Evolutionary conservation across 1,139 yeast genomes (phyloP).

Genomic region (Suhomyces coccinellae): DNA sequence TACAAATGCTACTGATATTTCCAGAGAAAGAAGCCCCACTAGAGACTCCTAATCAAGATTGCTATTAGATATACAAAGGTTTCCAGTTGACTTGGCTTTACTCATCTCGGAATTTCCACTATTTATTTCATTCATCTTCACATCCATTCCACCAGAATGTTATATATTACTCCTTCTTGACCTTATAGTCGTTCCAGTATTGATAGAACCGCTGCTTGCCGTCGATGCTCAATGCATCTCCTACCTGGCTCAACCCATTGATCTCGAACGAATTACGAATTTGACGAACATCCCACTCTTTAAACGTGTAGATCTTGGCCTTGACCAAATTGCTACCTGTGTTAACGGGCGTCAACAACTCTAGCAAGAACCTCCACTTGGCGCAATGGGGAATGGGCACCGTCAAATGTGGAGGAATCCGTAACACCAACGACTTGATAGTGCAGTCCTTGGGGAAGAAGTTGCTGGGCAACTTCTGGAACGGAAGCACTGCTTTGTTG

Average conservation of each 20-base stretch:
- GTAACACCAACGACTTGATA: slow-evolving; percentile 47
- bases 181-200: slow-evolving; percentile 28
- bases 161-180: slow-evolving; percentile 12
- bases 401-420: slow-evolving; percentile 38
- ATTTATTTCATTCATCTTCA: no score
- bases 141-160: background rate
- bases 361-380: slow-evolving; percentile 24
- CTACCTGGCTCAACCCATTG: slow-evolving; percentile 31
- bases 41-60: background rate
- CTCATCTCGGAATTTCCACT: no score
- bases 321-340: slow-evolving; percentile 21
- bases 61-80: no score
- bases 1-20: background rate
- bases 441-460: slow-evolving; percentile 18
- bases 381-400: slow-evolving; percentile 34
- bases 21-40: background rate
- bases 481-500: slow-evolving; percentile 59
- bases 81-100: no score
- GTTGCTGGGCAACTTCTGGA: slow-evolving; percentile 20
- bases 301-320: slow-evolving; percentile 29
- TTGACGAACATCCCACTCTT: slow-evolving; percentile 18
- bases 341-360: slow-evolving; percentile 26
- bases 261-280: slow-evolving; percentile 30
- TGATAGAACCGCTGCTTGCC: slow-evolving; percentile 35
- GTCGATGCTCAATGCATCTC: slow-evolving; percentile 25